Evolutionary conservation across 371 early-diverging fungal genomes (phyloP), one percentile per base, ranked within the genome.

Genomic region (Mortierella sp.): DNA sequence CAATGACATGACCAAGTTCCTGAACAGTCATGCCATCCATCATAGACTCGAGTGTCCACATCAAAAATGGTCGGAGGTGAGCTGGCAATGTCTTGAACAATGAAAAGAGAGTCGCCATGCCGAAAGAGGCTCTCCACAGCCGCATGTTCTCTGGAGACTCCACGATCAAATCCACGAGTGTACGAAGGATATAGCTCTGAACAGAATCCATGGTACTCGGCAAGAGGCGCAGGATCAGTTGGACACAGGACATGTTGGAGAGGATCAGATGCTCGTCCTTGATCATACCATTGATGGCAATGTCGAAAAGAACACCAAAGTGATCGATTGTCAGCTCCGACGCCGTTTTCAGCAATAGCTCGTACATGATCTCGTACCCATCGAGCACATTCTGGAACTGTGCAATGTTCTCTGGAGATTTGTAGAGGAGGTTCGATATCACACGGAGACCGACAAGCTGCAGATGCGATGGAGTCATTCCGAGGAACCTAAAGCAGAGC

Each of bases 31-130:
- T 64, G 12, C 79, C 81, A 24, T 69, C 73, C 68, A 80, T 67
- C 81, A 80, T 80, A 3, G 71, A 61, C 34, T 80, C 81, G n/a
- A 80, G 39, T 12, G 69, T 67, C 67, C 79, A 74, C 79, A 80
- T 71, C 54, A 71, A 51, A 54, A 80, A 80, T 0, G 71, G 81
- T 37, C 73, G 71, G 2, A 79, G 72, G 10, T 79, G 68, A 1
- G 68, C 58, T 4, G 81, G 63, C 1, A 80, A 71, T 10, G 63
- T 59, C 31, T 57, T 66, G 51, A 80, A 56, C 2, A 80, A 67
- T 46, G 79, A 61, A 59, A 80, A 79, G 19, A 80, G 41, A 0
- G 71, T 67, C 1, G 61, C 67, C 66, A 80, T 60, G 1, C 79
- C 81, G 24, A 74, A 71, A 8, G 63, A 71, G 0, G 45, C 58